phyloP scores from a whole-genome alignment of 2,329 filamentous ascomycete genomes.

The Fusarium mexicanum region DNA sequence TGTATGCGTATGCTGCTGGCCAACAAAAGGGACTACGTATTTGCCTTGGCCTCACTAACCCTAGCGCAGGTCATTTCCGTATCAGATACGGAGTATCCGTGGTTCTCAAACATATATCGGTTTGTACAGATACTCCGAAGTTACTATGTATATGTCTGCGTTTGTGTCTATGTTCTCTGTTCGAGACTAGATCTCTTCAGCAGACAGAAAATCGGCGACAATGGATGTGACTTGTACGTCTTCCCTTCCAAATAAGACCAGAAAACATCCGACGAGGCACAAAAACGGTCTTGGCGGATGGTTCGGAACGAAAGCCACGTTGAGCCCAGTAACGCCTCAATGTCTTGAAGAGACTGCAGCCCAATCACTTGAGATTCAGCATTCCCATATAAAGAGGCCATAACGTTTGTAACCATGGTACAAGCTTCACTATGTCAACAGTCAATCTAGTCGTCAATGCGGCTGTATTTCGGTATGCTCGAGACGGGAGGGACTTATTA shows the following conservation, averaged over 20 bases:
- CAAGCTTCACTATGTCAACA: neutral
- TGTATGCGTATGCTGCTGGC: neutral
- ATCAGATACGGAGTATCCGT: no score
- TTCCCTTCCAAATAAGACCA: neutral
- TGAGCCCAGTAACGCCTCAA: neutral
- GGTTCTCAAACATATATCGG: neutral
- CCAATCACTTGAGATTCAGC: neutral
- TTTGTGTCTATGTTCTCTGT: neutral
- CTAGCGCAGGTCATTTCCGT: neutral
- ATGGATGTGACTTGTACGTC: neutral
- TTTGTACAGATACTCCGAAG: neutral
- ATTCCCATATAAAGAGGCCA: neutral
- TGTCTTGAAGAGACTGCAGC: neutral
- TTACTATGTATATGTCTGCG: neutral
- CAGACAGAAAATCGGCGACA: neutral
- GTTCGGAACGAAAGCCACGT: conserved; percentile 19
- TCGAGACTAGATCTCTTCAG: neutral
- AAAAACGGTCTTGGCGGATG: conserved; percentile 15
- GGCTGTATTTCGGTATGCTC: neutral
- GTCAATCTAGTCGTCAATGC: neutral
- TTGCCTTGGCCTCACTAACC: neutral
- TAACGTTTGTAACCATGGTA: neutral
- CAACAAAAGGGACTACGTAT: neutral
- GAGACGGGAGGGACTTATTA: neutral
- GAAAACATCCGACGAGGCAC: conserved; percentile 7